These are phyloP conservation scores for Trichoderma citrinoviride DNA, from an alignment of 2,329 filamentous ascomycete genomes.

Conservation along the genomic window DNA sequence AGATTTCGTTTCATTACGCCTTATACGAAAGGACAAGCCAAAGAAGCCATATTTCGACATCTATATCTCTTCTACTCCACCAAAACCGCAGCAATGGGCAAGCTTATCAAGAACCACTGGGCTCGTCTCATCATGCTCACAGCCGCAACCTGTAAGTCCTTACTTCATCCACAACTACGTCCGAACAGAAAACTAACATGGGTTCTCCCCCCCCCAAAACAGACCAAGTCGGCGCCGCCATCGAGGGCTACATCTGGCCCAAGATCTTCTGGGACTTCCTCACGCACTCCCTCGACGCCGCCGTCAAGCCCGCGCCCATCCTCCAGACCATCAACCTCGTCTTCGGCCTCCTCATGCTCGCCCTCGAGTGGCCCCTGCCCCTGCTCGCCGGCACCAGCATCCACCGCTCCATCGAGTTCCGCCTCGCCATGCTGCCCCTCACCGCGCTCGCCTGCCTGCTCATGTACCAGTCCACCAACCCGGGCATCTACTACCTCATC, in stretches of 20 bases:
- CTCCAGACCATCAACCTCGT: constrained; percentile 88
- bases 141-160: constrained; percentile 67
- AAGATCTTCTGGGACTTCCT: constrained; percentile 98
- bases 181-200: neutral
- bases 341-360: constrained; percentile 72
- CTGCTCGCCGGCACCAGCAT: constrained; percentile 72
- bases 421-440: constrained; percentile 79
- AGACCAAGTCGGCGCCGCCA: constrained; percentile 83
- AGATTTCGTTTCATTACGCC: neutral
- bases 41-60: neutral
- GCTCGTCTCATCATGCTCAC: constrained; percentile 89
- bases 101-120: constrained; percentile 99
- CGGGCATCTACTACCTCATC: constrained; percentile 87
- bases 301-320: constrained; percentile 82
- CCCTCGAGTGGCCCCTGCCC: constrained; percentile 86
- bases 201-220: constrained; percentile 61
- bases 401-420: constrained; percentile 83
- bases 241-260: constrained; percentile 95
- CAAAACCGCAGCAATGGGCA: constrained; percentile 67
- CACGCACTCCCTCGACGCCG: constrained; percentile 82
- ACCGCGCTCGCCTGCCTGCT: constrained; percentile 70
- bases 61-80: neutral
- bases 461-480: constrained; percentile 89
- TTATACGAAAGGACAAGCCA: neutral
- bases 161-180: too few species aligned